These are phyloP conservation scores for Trichoderma citrinoviride DNA, from an alignment of 2,329 filamentous ascomycete species.

Conservation along the genomic window DNA sequence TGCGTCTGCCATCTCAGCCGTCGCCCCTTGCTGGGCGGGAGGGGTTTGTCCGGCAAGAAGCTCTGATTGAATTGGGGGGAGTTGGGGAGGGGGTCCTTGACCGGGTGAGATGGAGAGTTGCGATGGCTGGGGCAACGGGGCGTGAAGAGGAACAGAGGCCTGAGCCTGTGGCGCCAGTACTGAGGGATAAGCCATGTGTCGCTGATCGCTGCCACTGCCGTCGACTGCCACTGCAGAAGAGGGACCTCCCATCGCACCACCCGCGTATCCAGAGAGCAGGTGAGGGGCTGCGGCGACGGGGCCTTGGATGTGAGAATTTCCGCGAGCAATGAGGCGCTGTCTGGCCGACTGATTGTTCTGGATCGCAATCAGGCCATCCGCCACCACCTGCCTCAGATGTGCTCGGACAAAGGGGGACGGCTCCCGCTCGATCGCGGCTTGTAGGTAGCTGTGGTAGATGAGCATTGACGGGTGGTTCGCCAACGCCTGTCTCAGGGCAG, in stretches of 20 bases:
- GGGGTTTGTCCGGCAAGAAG: not conserved
- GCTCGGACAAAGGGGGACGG: constrained; percentile 47
- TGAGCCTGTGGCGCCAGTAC: not conserved
- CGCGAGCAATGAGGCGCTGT: constrained; percentile 23
- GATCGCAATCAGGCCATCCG: constrained; percentile 44
- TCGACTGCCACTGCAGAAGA: not conserved
- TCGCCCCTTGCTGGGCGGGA: not conserved
- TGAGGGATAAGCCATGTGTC: not conserved
- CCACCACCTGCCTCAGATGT: constrained; percentile 51
- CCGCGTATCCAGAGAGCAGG: not conserved
- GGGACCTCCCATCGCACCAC: constrained; percentile 1
- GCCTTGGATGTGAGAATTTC: not conserved
- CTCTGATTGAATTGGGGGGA: constrained; percentile 1
- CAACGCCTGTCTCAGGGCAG: constrained; percentile 47
- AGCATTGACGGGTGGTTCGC: constrained; percentile 49
- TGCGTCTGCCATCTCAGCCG: constrained; percentile 13
- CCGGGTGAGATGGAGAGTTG: not conserved
- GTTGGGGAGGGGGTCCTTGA: not conserved
- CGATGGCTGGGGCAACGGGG: constrained; percentile 3
- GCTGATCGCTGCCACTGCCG: not conserved
- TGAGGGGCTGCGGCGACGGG: not conserved
- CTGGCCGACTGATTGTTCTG: constrained; percentile 44
- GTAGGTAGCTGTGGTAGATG: constrained; percentile 47
- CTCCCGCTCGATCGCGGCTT: constrained; percentile 51
- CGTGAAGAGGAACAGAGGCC: not conserved